Evolutionary conservation across 768 basidiomycete species (phyloP), one percentile per base, ranked within the genome.

Genomic region (Termitomyces sp.): DNA sequence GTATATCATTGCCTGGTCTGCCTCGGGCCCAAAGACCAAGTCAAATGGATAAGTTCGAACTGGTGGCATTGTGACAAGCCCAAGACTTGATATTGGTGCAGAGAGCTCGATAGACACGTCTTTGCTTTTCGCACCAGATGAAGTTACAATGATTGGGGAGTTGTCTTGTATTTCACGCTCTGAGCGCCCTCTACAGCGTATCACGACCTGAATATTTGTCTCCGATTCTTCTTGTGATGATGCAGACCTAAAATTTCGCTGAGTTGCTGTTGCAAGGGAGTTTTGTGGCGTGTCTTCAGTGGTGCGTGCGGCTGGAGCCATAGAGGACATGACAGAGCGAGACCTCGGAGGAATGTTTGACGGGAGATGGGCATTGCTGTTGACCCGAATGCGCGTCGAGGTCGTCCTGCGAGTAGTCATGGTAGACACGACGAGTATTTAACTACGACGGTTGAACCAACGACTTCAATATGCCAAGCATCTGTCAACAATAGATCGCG

Each of bases 1-100:
- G 68, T 96, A 99, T 11, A 99, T 81, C 80, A 92, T 81, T 21
- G 89, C 85, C 66, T 99, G 97, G 66, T 96, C 93, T 22, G 95
- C 95, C 68, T 97, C 94, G 19, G 95, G 93, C 2, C 97, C 96
- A 73, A 97, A 98, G 7, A 97, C 97, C 26, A 89, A 75, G 70
- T 98, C 95, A 68, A 97, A 99, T 3, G 90, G 87, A 69, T 98
- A 99, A 2, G 91, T 96, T 50, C 88, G 77, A 2, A 85, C 82
- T 11, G 88, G 88, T 22, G 90, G 80, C n/a, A 85, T 74, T 5
- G 83, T 84, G 12, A 89, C 76, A 43, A 91, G 63, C n/a, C 90
- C 90, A 6, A 93, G 68, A 54, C 81, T 86, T 3, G 87, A 85
- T 2, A 80, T 68, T 0, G 88, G 86, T 1, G 81, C 64, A 4